Evolutionary conservation across 495 filamentous ascomycete genomes (phyloP).

Genomic region (Darksidea phi): DNA sequence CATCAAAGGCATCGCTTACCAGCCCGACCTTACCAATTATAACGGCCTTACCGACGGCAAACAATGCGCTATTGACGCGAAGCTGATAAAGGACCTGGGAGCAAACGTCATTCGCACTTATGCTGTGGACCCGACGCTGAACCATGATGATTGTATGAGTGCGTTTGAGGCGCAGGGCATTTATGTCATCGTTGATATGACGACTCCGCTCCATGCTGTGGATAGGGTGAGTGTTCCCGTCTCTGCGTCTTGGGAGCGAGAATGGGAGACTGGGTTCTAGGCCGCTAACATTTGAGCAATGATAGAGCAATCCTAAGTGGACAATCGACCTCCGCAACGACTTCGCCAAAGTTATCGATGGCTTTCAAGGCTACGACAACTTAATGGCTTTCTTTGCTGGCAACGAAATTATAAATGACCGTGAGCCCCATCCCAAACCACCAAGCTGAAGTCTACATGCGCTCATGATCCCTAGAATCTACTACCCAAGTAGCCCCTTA

Average conservation of each 20-base stretch:
- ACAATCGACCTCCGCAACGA: constrained; percentile 15
- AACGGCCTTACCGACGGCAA: constrained; percentile 15
- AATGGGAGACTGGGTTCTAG: neutral
- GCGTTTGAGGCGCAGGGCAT: constrained; percentile 25
- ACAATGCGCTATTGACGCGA: constrained; percentile 24
- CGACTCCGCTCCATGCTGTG: constrained; percentile 9
- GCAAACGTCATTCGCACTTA: constrained; percentile 27
- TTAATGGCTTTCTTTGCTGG: constrained; percentile 23
- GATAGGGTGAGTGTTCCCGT: constrained; percentile 4
- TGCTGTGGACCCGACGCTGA: constrained; percentile 21
- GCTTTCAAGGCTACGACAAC: constrained; percentile 30
- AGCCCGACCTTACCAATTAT: neutral
- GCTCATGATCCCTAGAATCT: neutral
- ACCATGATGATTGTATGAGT: constrained; percentile 32
- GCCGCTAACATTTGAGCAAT: neutral
- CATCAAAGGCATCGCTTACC: constrained; percentile 54
- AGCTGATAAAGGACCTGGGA: constrained; percentile 18
- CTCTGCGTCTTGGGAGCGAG: neutral
- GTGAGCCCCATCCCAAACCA: neutral
- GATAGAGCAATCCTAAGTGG: constrained; percentile 17
- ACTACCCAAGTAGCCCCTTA: constrained; percentile 14
- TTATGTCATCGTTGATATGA: constrained; percentile 28
- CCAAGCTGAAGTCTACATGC: neutral
- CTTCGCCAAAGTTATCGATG: constrained; percentile 26
- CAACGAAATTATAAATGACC: constrained; percentile 23